Evolutionary conservation across 2,329 filamentous ascomycete genomes (phyloP).

Genomic region (Apiospora pterosperma): DNA sequence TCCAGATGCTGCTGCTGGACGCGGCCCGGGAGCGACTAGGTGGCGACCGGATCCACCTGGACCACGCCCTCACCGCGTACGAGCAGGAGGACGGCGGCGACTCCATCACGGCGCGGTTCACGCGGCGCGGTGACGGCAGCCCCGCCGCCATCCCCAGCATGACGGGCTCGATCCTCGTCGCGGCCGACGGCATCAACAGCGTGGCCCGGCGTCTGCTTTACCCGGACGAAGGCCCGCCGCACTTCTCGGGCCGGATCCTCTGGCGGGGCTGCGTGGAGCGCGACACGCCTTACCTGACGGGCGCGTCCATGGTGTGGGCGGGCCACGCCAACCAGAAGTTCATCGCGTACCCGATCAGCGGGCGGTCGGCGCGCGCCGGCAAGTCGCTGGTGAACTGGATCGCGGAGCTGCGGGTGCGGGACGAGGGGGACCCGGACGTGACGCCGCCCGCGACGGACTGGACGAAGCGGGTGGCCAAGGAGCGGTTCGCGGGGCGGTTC

Average conservation of each 20-base stretch:
- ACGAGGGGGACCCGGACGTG: constrained; percentile 36
- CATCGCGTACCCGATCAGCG: constrained; percentile 42
- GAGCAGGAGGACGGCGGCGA: constrained; percentile 25
- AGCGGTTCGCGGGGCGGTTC: constrained; percentile 35
- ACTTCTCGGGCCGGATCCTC: constrained; percentile 41
- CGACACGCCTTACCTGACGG: constrained; percentile 34
- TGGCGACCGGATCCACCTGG: constrained; percentile 32
- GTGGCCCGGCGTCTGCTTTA: constrained; percentile 37
- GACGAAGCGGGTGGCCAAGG: constrained; percentile 38
- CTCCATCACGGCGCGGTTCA: constrained; percentile 35
- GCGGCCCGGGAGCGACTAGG: constrained; percentile 38
- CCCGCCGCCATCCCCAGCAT: constrained; percentile 24
- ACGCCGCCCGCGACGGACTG: constrained; percentile 41
- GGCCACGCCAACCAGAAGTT: constrained; percentile 45
- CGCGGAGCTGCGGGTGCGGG: constrained; percentile 38
- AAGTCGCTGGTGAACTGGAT: constrained; percentile 44
- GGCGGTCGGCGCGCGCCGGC: constrained; percentile 29
- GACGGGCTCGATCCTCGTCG: constrained; percentile 33
- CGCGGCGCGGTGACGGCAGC: constrained; percentile 20
- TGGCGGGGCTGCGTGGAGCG: constrained; percentile 41
- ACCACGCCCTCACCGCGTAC: constrained; percentile 33
- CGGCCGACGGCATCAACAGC: constrained; percentile 43
- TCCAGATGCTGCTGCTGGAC: constrained; percentile 40
- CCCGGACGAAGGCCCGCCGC: constrained; percentile 38
- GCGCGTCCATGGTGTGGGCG: constrained; percentile 41